phyloP scores from a whole-genome alignment of 768 basidiomycete species.

The Rhizopogon sp. region DNA sequence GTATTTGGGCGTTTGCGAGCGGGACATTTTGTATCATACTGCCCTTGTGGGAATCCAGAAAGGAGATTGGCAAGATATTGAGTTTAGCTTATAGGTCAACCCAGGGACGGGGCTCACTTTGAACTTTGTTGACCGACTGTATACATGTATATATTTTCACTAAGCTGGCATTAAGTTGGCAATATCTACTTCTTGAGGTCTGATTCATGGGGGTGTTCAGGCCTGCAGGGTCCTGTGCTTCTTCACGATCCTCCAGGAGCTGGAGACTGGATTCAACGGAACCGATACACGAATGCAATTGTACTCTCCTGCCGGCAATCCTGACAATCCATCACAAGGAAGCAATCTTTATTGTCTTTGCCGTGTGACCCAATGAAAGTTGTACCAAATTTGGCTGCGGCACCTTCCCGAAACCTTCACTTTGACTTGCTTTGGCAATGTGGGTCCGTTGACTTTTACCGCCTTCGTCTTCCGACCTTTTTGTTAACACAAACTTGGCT shows the following conservation, averaged over 20 bases:
- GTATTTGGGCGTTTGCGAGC: constrained; percentile 32
- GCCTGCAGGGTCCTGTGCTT: not conserved
- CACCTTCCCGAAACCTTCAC: not conserved
- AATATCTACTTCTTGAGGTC: not conserved
- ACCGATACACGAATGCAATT: not conserved
- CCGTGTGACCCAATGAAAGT: not conserved
- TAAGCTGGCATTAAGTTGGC: not conserved
- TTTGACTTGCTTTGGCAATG: not conserved
- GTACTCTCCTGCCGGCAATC: not conserved
- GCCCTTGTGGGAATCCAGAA: constrained; percentile 32
- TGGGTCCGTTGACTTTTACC: not conserved
- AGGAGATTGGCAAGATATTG: constrained; percentile 25
- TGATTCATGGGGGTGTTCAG: no score
- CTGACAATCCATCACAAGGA: not conserved
- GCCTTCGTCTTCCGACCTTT: constrained; percentile 9
- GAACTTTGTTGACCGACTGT: not conserved
- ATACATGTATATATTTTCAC: no score
- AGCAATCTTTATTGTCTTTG: constrained; percentile 23
- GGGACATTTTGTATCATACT: constrained; percentile 34
- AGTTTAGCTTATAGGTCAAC: constrained; percentile 8
- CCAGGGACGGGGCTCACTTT: not conserved
- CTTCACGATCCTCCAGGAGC: not conserved
- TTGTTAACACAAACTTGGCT: constrained; percentile 24
- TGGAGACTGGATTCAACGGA: not conserved
- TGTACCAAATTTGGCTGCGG: constrained; percentile 1